A percentile compares a stretch with the other conserved stretches of the same genome.
Conservation (phyloP, 352 stramenopile genomes). For the Phytopythium vexans region DNA sequence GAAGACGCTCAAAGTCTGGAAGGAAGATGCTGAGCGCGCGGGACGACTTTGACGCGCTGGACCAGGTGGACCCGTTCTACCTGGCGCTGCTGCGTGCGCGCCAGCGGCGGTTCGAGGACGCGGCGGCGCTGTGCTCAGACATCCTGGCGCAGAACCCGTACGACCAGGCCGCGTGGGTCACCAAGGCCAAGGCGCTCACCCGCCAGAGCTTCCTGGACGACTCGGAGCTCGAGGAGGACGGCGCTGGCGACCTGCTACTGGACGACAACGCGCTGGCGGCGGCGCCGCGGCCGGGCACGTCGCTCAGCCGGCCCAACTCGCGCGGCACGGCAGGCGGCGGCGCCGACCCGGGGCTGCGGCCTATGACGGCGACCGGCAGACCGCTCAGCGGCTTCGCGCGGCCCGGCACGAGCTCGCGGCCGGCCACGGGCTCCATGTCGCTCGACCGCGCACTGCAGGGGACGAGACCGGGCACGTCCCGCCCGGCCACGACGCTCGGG, state of each 20-base stretch:
- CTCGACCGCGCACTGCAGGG: constrained; percentile 76
- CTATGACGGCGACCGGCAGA: constrained; percentile 80
- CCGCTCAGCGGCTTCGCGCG: constrained; percentile 88
- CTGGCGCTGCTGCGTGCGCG: constrained; percentile 75
- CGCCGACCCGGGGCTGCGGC: constrained; percentile 67
- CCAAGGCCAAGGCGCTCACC: constrained; percentile 89
- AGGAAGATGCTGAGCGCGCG: constrained; percentile 6
- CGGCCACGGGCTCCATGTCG: constrained; percentile 67
- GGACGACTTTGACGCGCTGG: constrained; percentile 34
- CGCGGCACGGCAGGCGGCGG: constrained; percentile 23
- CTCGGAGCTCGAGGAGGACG: constrained; percentile 90
- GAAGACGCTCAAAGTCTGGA: constrained; percentile 5
- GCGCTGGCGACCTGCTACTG: constrained; percentile 88
- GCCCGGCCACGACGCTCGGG: constrained; percentile 87
- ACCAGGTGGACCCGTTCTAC: constrained; percentile 88
- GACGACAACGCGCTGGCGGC: constrained; percentile 91
- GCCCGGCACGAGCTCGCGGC: constrained; percentile 70
- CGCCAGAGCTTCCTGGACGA: constrained; percentile 91
- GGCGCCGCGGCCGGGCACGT: constrained; percentile 87
- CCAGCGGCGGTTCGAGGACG: constrained; percentile 78
- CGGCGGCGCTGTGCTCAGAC: constrained; percentile 78
- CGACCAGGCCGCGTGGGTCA: constrained; percentile 88
- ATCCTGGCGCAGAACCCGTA: constrained; percentile 85
- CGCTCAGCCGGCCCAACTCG: constrained; percentile 82
- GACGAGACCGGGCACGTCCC: constrained; percentile 70